These are phyloP conservation scores for Staphylotrichum longicolle DNA, from an alignment of 495 filamentous ascomycete species.

Conservation along the genomic window DNA sequence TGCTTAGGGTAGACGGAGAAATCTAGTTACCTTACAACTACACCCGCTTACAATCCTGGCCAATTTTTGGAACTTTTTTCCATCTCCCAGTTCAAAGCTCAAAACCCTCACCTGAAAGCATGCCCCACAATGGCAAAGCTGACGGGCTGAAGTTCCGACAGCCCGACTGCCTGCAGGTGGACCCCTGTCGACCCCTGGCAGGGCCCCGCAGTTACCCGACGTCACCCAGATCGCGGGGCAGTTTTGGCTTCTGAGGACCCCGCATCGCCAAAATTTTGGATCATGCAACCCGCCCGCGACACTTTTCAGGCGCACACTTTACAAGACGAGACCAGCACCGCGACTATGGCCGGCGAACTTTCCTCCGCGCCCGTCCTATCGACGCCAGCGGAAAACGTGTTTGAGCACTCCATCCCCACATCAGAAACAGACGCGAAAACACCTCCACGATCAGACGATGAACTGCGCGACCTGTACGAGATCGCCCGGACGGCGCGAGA, in stretches of 20 bases:
- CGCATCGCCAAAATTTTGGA: conserved; percentile 15
- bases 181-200: neutral
- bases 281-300: too few relatives aligned
- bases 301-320: neutral
- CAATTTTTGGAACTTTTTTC: too few relatives aligned
- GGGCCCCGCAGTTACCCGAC: conserved; percentile 19
- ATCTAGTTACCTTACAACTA: too few relatives aligned
- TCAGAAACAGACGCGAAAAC: conserved; percentile 39
- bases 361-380: conserved; percentile 72
- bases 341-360: conserved; percentile 38
- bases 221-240: conserved; percentile 28
- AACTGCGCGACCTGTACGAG: conserved; percentile 78
- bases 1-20: too few relatives aligned
- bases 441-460: conserved; percentile 59
- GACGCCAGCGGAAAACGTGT: conserved; percentile 78
- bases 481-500: conserved; percentile 76
- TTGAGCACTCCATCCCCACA: conserved; percentile 50
- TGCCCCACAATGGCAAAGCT: too few relatives aligned
- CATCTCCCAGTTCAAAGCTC: too few relatives aligned
- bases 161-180: too few relatives aligned
- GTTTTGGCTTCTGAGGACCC: conserved; percentile 18
- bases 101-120: too few relatives aligned
- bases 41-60: too few relatives aligned
- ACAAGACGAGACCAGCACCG: neutral
- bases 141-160: too few relatives aligned